Evolutionary conservation across 2,329 filamentous ascomycete species (phyloP), one percentile per base, ranked within the genome.

Genomic region (Monilinia polystroma): DNA sequence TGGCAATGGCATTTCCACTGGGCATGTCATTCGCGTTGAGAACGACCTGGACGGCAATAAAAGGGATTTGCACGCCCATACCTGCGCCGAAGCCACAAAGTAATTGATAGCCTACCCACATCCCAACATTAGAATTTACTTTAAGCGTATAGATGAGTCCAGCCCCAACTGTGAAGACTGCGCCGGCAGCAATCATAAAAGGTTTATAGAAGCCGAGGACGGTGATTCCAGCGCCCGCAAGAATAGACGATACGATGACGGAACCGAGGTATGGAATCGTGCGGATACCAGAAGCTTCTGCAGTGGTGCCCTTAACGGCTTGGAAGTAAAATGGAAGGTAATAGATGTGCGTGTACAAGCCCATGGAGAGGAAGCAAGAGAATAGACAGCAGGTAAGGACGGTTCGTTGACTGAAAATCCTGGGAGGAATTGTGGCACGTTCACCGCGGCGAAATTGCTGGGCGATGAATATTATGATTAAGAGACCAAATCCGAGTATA

Each of bases 41-140:
- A 0, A 84, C 82, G 0, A 85, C 75, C 68, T 84, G 82, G 5
- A 81, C 79, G 32, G 80, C 80, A 67, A 84, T 82, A 74, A 84
- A 82, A 51, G 83, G 82, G 10, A 83, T 77, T 71, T 85, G 81
- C 18, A 75, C 67, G 18, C 74, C 78, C 3, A 79, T 71, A 5
- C 83, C 84, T 67, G 78, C 79, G 6, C 81, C 82, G 1, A 82
- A 69, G 3, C 83, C 84, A 2, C 77, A 72, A 2, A 85, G 67
- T 18, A 85, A 77, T 74, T 85, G 82, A 71, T 83, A 85, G 7
- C 82, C 83, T 53, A 85, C 82, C 82, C 83, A 85, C 52, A 78
- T 76, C 16, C 75, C 80, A 0, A 77, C 77, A 4, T 76, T 70
- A 82, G 82, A 72, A 85, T 73, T 56, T 29, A 79, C 71, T 16